Percentiles rank a stretch among this genome's conserved stretches.
phyloP scores from a whole-genome alignment of 768 basidiomycete species.

The Coprinellus micaceus region DNA sequence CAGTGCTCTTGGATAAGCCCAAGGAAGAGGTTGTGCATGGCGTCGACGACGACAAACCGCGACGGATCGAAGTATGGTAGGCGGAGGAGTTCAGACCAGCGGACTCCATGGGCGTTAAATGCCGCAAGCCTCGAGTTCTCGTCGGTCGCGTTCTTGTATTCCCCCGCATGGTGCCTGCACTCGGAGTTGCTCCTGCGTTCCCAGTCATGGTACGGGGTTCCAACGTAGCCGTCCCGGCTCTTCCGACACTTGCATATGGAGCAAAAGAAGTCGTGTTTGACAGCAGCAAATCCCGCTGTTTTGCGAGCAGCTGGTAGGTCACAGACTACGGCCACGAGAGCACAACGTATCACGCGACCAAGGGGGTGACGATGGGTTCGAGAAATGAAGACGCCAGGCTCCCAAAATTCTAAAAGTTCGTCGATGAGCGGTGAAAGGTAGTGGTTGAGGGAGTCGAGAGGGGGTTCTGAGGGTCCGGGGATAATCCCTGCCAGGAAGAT shows the following conservation, averaged over 20 bases:
- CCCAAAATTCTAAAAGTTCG: slow-evolving; percentile 32
- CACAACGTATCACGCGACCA: slow-evolving; percentile 27
- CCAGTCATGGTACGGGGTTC: slow-evolving; percentile 17
- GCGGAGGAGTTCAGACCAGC: slow-evolving; percentile 21
- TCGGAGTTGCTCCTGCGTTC: slow-evolving; percentile 10
- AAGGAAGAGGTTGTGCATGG: slow-evolving; percentile 37
- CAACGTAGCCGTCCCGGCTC: slow-evolving; percentile 13
- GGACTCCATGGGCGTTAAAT: slow-evolving; percentile 20
- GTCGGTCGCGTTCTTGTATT: slow-evolving; percentile 17
- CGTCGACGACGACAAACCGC: slow-evolving; percentile 26
- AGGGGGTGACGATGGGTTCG: slow-evolving; percentile 16
- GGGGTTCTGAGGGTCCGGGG: slow-evolving; percentile 37
- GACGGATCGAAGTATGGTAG: slow-evolving; percentile 35
- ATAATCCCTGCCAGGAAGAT: slow-evolving; percentile 37
- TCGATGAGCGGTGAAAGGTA: slow-evolving; percentile 35
- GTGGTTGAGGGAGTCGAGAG: slow-evolving; percentile 31
- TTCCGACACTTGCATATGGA: slow-evolving; percentile 19
- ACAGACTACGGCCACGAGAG: slow-evolving; percentile 30
- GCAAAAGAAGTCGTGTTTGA: slow-evolving; percentile 20
- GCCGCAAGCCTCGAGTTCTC: slow-evolving; percentile 4
- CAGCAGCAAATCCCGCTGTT: slow-evolving; percentile 22
- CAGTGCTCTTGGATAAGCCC: slow-evolving; percentile 25
- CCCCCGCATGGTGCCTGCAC: slow-evolving; percentile 11
- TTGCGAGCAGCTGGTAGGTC: slow-evolving; percentile 34
- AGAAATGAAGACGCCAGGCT: slow-evolving; percentile 25